These are phyloP conservation scores for Samsoniella hepiali DNA, from an alignment of 2,329 filamentous ascomycete genomes.

Conservation along the genomic window DNA sequence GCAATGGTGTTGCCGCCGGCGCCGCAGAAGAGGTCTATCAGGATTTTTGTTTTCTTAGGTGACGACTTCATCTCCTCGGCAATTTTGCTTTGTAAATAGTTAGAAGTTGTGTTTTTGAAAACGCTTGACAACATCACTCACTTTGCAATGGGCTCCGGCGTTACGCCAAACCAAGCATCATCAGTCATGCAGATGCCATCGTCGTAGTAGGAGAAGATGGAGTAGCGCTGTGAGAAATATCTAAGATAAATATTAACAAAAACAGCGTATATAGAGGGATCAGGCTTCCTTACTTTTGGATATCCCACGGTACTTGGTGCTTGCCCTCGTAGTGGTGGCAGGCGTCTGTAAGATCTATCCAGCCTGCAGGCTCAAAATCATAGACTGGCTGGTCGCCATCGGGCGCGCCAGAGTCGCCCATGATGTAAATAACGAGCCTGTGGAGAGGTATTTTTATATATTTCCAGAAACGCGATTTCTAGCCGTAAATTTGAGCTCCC, in stretches of 20 bases:
- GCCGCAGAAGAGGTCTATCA: conserved; percentile 89
- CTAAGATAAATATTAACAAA: conserved; percentile 41
- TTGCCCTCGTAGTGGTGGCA: conserved; percentile 73
- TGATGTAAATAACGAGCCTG: not conserved
- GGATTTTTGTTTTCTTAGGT: conserved; percentile 54
- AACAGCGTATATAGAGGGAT: not conserved
- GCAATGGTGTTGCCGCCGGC: conserved; percentile 93
- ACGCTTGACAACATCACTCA: conserved; percentile 40
- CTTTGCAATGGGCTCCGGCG: conserved; percentile 86
- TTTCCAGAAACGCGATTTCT: not conserved
- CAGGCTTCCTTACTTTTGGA: conserved; percentile 64
- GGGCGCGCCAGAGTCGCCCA: not conserved
- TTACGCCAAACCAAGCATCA: conserved; percentile 95
- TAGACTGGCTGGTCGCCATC: conserved; percentile 20
- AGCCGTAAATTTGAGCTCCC: not conserved
- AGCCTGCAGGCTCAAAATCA: conserved; percentile 41
- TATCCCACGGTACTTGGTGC: conserved; percentile 73
- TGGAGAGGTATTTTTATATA: not conserved
- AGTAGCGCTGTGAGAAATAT: conserved; percentile 87
- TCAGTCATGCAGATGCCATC: conserved; percentile 87
- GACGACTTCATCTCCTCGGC: conserved; percentile 65
- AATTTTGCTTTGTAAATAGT: conserved; percentile 57
- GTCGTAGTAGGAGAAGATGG: conserved; percentile 84
- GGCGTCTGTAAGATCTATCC: conserved; percentile 54
- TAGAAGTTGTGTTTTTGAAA: conserved; percentile 14